A percentile compares a stretch with the other conserved stretches of the same genome.
Conservation (phyloP, 306 rosid genomes). For the Hippophae gyantsensis region DNA sequence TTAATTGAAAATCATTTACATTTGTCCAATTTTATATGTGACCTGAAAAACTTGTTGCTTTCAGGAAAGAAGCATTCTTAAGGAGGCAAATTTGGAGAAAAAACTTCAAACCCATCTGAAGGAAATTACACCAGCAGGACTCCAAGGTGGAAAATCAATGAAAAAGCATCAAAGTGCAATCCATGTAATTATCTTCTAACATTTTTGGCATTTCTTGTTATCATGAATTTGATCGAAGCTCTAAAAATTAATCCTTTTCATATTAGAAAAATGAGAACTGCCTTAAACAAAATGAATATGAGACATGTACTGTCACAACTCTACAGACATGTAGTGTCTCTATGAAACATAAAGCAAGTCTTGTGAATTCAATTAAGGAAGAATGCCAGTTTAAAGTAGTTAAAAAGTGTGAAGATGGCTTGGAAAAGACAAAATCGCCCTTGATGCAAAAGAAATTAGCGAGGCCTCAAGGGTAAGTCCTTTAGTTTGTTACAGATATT, state of each 20-base stretch:
- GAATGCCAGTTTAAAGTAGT: neutral
- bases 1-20: neutral
- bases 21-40: neutral
- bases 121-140: constrained; percentile 33
- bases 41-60: constrained; percentile 4
- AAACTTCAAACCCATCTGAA: constrained; percentile 35
- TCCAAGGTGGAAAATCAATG: constrained; percentile 24
- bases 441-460: constrained; percentile 14
- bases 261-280: constrained; percentile 31
- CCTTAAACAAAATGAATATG: constrained; percentile 15
- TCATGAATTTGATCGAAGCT: constrained; percentile 1
- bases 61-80: constrained; percentile 84
- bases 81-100: constrained; percentile 76
- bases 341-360: constrained; percentile 19
- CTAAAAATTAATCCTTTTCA: neutral
- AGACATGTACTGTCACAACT: constrained; percentile 14
- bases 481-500: neutral
- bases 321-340: too few relatives aligned
- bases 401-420: neutral
- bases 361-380: constrained; percentile 1
- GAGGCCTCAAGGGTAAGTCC: constrained; percentile 41
- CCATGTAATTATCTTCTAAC: constrained; percentile 20
- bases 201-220: neutral
- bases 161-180: constrained; percentile 22
- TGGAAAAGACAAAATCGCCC: constrained; percentile 24